A percentile compares a stretch with the other conserved stretches of the same genome.
These are phyloP conservation scores for Phaffia australis DNA, from an alignment of 768 basidiomycete species.

Conservation along the genomic window DNA sequence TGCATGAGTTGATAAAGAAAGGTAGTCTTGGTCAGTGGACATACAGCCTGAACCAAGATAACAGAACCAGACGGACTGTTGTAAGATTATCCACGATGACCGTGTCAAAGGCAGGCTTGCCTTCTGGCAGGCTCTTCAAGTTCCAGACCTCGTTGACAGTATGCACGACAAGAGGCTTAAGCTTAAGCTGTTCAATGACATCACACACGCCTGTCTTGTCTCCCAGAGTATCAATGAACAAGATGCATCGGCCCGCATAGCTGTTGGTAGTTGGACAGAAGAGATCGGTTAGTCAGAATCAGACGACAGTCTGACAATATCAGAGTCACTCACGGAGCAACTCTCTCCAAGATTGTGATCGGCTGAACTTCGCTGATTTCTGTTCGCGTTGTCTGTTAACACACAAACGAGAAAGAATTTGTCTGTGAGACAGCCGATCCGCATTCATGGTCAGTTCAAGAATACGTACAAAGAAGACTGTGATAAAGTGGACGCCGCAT, in stretches of 20 bases:
- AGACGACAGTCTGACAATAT: neutral
- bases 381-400: constrained; percentile 26
- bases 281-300: neutral
- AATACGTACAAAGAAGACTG: constrained; percentile 42
- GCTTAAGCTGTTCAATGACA: constrained; percentile 64
- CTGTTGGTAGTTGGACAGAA: neutral
- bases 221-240: constrained; percentile 77
- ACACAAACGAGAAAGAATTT: neutral
- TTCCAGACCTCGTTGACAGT: constrained; percentile 65
- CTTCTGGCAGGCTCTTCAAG: constrained; percentile 24
- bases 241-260: constrained; percentile 74
- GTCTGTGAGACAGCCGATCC: constrained; percentile 54
- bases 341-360: constrained; percentile 34
- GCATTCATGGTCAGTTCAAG: constrained; percentile 48
- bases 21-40: constrained; percentile 17
- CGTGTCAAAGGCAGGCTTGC: constrained; percentile 75
- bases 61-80: constrained; percentile 50
- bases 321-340: constrained; percentile 41
- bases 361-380: constrained; percentile 31
- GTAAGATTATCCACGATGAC: constrained; percentile 84
- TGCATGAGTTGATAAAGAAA: constrained; percentile 33
- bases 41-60: constrained; percentile 2
- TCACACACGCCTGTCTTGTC: constrained; percentile 67
- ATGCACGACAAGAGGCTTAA: constrained; percentile 65
- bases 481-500: too few relatives aligned